phyloP scores from a whole-genome alignment of 352 stramenopile genomes.

The Phytophthora fragariaefolia region DNA sequence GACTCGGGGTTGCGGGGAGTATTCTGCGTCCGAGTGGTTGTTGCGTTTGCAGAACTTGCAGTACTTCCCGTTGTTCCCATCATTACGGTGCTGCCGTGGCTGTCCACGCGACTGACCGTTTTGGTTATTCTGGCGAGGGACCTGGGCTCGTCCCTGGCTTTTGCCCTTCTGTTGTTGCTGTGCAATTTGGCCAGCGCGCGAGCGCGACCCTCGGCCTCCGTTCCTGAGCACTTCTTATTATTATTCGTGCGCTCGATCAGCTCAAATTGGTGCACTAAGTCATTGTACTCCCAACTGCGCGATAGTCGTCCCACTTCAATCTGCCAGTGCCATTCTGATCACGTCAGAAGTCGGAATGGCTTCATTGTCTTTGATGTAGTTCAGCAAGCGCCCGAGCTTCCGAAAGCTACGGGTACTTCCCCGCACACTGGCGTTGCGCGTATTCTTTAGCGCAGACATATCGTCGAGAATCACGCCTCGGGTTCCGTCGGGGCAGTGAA shows the following conservation, averaged over 20 bases:
- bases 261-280: slow-evolving; percentile 5
- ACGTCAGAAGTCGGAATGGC: slow-evolving; percentile 11
- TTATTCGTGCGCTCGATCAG: slow-evolving; percentile 1
- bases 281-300: slow-evolving; percentile 14
- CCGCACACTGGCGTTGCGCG: slow-evolving; percentile 6
- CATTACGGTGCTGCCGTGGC: no score
- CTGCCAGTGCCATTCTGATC: slow-evolving; percentile 14
- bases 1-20: no score
- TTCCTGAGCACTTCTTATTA: background rate
- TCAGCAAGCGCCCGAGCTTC: slow-evolving; percentile 1
- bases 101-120: background rate
- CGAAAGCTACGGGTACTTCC: slow-evolving; percentile 2
- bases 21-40: no score
- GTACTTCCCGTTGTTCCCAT: no score
- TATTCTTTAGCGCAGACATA: slow-evolving; percentile 15
- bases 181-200: background rate
- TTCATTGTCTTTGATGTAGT: slow-evolving; percentile 7
- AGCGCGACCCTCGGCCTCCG: background rate
- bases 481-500: slow-evolving; percentile 6
- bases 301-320: slow-evolving; percentile 5
- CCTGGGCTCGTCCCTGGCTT: background rate
- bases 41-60: no score
- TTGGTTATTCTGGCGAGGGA: background rate
- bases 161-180: background rate
- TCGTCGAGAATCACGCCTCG: slow-evolving; percentile 8